Conservation (phyloP, 1,284 basidiomycete genomes). For the Ganoderma sinense region DNA sequence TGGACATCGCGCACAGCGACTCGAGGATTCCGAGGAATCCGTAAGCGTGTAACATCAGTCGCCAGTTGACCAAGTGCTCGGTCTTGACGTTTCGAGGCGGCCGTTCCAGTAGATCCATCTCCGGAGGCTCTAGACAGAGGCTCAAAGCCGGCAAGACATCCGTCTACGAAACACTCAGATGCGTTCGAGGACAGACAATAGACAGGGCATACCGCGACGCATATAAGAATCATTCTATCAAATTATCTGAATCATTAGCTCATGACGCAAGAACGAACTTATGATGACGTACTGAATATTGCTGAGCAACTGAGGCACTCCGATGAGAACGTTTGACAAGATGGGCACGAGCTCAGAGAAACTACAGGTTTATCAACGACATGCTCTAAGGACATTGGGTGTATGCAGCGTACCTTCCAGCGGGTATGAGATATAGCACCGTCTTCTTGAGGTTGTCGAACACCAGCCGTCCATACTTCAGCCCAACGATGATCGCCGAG, state of each 20-base stretch:
- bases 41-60: conserved; percentile 68
- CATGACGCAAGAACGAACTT: background rate
- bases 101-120: conserved; percentile 56
- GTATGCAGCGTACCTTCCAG: conserved; percentile 45
- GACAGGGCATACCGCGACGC: conserved; percentile 45
- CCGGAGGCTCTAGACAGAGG: conserved; percentile 58
- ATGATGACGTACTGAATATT: conserved; percentile 49
- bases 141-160: conserved; percentile 55
- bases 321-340: conserved; percentile 55
- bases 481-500: conserved; percentile 54
- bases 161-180: conserved; percentile 41
- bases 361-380: conserved; percentile 27
- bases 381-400: too few relatives aligned
- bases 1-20: conserved; percentile 55
- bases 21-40: conserved; percentile 67
- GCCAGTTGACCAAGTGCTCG: conserved; percentile 54
- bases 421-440: conserved; percentile 53
- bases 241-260: background rate
- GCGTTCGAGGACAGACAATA: background rate
- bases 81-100: conserved; percentile 67
- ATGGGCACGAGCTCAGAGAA: conserved; percentile 77
- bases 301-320: conserved; percentile 54
- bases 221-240: conserved; percentile 60
- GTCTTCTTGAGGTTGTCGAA: conserved; percentile 72
- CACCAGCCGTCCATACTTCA: conserved; percentile 65